phyloP scores from a whole-genome alignment of 2,329 filamentous ascomycete genomes.

The Stagonosporopsis tanaceti region DNA sequence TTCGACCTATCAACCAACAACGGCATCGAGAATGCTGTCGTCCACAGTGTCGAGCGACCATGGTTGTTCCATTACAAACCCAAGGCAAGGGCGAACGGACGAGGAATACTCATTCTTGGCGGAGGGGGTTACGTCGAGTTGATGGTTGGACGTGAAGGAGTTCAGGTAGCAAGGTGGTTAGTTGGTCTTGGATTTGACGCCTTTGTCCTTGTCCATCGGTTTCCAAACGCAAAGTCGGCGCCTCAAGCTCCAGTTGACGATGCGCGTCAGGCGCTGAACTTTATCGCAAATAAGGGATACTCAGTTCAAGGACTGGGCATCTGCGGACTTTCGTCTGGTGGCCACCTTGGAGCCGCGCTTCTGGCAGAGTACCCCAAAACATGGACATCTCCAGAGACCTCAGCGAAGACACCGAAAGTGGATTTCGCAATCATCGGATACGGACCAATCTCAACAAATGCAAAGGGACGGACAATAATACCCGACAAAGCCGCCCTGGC shows the following conservation, averaged over 20 bases:
- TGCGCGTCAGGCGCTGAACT: slow-evolving; percentile 16
- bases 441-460: slow-evolving; percentile 31
- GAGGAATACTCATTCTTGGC: slow-evolving; percentile 22
- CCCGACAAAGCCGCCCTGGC: slow-evolving; percentile 24
- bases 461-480: slow-evolving; percentile 26
- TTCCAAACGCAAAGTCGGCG: slow-evolving; percentile 22
- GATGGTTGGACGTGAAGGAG: slow-evolving; percentile 31
- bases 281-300: slow-evolving; percentile 18
- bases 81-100: slow-evolving; percentile 3
- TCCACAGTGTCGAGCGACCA: slow-evolving; percentile 22
- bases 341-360: slow-evolving; percentile 28
- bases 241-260: slow-evolving; percentile 29
- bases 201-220: slow-evolving; percentile 31
- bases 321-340: slow-evolving; percentile 30
- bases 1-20: slow-evolving; percentile 12
- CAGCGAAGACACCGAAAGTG: slow-evolving; percentile 7
- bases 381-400: slow-evolving; percentile 17
- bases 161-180: slow-evolving; percentile 30
- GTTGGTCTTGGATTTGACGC: slow-evolving; percentile 24
- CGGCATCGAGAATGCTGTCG: slow-evolving; percentile 22
- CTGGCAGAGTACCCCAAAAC: slow-evolving; percentile 22
- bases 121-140: slow-evolving; percentile 32
- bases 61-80: slow-evolving; percentile 28
- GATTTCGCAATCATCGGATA: slow-evolving; percentile 31
- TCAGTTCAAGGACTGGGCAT: slow-evolving; percentile 9